Base-by-base conservation (phyloP, 1,139 yeast genomes). In the Saccharomyces uvarum region DNA sequence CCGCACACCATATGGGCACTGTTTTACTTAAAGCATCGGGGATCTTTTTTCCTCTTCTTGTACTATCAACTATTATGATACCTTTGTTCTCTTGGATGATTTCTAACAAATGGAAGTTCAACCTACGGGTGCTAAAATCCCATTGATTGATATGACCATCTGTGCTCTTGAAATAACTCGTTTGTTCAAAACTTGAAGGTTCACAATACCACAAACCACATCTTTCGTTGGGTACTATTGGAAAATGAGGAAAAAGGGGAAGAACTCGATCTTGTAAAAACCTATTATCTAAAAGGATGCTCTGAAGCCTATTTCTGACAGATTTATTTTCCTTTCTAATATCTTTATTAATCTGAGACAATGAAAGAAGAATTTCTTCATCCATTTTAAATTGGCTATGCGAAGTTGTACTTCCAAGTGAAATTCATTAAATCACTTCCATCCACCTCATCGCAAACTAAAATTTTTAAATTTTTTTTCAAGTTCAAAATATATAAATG, bases 11-110 rank as follows among this genome's bases (percentile, higher is more conserved):
- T 2, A 88, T 86, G 0, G 97, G 97, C 1, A 89, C 75, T 0
- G 97, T 89, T 63, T 89, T 90, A 63, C 89, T 84, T 8, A 88
- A 71, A 0, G 97, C 87, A 70, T 90, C 97, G 0, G 97, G 96
- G 70, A 89, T 82, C 33, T 80, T 71, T 64, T 89, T 90, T 1
- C 97, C 96, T 52, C 89, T 74, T 59, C 96, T 73, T 0, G 97
- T 89, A 8, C 96, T 87, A 69, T 90, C 97, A 1, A 89, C 84
- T n/a, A 88, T 73, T 1, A 83, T 72, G 0, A 82, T 59, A 0
- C 90, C 89, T 7, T 71, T 66, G 44, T 71, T 48, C 2, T 68
- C 56, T 0, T 63, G 64, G 0, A 88, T 66, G 0, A 78, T 51
- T 0, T 82, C 79, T 2, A 88, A 63, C 3, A 89, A 67, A 65